Evolutionary conservation across 306 rosid genomes (phyloP).

Genomic region (Clitoria ternatea): DNA sequence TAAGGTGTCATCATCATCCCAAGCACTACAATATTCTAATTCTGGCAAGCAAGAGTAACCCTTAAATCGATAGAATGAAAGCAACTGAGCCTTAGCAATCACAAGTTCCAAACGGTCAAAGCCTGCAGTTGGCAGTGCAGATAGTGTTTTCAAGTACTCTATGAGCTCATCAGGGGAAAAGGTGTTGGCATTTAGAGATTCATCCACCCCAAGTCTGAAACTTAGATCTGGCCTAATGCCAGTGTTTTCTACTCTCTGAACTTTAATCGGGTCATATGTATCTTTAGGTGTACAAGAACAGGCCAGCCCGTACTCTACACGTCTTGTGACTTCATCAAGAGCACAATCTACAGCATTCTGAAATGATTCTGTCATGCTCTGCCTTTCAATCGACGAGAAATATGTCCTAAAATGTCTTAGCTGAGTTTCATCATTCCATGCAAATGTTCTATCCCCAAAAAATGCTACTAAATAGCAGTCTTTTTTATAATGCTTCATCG

Average conservation of each 20-base stretch:
- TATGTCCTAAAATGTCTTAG: constrained; percentile 67
- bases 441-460: constrained; percentile 96
- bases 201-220: constrained; percentile 48
- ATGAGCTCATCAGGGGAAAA: constrained; percentile 58
- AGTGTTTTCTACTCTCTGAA: constrained; percentile 70
- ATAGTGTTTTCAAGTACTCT: constrained; percentile 51
- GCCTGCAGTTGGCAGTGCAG: constrained; percentile 55
- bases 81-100: constrained; percentile 82
- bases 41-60: constrained; percentile 77
- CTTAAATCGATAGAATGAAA: constrained; percentile 62
- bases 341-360: constrained; percentile 80
- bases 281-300: constrained; percentile 73
- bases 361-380: constrained; percentile 71
- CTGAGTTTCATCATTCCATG: constrained; percentile 89
- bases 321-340: constrained; percentile 80
- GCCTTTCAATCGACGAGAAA: constrained; percentile 62
- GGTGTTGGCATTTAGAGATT: constrained; percentile 47
- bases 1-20: constrained; percentile 50
- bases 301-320: constrained; percentile 68
- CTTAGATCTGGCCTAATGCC: constrained; percentile 61
- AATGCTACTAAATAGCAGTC: constrained; percentile 86
- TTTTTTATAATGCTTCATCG: constrained; percentile 76
- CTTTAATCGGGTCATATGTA: constrained; percentile 44
- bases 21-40: constrained; percentile 56
- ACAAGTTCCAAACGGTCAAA: constrained; percentile 62